Conservation (phyloP, 805 yeast genomes). For the Monosporozyma servazzii region DNA sequence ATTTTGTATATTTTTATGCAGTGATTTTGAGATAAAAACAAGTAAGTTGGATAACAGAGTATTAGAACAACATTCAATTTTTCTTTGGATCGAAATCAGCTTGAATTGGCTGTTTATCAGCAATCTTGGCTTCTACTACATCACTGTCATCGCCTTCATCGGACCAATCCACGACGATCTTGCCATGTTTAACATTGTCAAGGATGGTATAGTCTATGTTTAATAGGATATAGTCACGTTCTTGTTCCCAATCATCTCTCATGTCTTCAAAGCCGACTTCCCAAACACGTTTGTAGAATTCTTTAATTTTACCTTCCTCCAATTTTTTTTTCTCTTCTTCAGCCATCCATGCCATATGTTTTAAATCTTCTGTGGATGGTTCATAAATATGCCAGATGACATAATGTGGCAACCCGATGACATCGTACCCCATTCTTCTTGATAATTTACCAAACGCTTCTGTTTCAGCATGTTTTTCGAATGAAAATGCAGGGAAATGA, state of each 20-base stretch:
- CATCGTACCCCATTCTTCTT: slow-evolving; percentile 77
- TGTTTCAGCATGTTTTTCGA: slow-evolving; percentile 93
- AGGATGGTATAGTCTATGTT: slow-evolving; percentile 52
- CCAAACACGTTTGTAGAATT: slow-evolving; percentile 65
- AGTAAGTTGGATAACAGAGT: neutral
- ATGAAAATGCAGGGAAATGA: slow-evolving; percentile 94
- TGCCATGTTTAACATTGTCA: slow-evolving; percentile 21
- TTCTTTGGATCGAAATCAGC: slow-evolving; percentile 21
- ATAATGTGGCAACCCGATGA: slow-evolving; percentile 87
- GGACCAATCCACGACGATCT: slow-evolving; percentile 51
- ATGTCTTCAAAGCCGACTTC: slow-evolving; percentile 71
- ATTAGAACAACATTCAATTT: slow-evolving; percentile 2
- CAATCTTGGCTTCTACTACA: neutral
- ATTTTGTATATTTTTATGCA: neutral
- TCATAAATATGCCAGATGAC: slow-evolving; percentile 96
- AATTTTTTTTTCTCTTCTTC: slow-evolving; percentile 59
- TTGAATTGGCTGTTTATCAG: slow-evolving; percentile 16
- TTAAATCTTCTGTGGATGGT: slow-evolving; percentile 86
- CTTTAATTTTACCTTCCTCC: slow-evolving; percentile 54
- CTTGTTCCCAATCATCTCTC: slow-evolving; percentile 61
- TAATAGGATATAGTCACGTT: slow-evolving; percentile 60
- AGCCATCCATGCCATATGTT: slow-evolving; percentile 84
- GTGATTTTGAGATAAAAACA: neutral
- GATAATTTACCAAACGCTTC: slow-evolving; percentile 93
- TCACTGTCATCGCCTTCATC: slow-evolving; percentile 36